These are phyloP conservation scores for Russula olivacea DNA, from an alignment of 768 basidiomycete genomes.

Conservation along the genomic window DNA sequence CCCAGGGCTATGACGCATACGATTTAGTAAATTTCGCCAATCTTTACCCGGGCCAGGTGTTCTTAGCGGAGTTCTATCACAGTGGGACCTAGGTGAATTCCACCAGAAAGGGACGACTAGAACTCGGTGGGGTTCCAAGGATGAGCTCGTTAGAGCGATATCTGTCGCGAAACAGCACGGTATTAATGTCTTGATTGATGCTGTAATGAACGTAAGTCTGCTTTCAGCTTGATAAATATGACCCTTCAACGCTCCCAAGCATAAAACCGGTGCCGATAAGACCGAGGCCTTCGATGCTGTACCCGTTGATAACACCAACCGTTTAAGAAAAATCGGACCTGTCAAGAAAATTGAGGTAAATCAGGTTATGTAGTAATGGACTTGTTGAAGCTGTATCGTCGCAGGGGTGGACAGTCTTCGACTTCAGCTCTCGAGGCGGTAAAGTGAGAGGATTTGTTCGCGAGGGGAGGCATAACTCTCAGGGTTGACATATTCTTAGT, in stretches of 20 bases:
- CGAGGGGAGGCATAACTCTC: neutral
- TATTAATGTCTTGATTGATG: constrained; percentile 77
- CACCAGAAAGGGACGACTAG: constrained; percentile 60
- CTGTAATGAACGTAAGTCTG: constrained; percentile 72
- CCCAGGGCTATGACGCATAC: constrained; percentile 81
- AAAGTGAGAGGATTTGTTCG: constrained; percentile 43
- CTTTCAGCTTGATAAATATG: neutral
- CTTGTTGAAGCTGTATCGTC: constrained; percentile 8
- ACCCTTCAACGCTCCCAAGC: constrained; percentile 38
- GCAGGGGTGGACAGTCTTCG: constrained; percentile 83
- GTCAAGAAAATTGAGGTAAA: constrained; percentile 60
- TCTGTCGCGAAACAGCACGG: constrained; percentile 58
- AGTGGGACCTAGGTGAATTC: constrained; percentile 91
- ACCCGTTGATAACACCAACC: constrained; percentile 63
- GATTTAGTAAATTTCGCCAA: constrained; percentile 51
- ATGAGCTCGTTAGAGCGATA: constrained; percentile 69
- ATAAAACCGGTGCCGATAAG: constrained; percentile 81
- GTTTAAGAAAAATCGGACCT: constrained; percentile 54
- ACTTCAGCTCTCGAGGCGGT: constrained; percentile 68
- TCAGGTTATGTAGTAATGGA: neutral
- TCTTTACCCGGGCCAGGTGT: neutral
- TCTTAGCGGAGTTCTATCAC: neutral
- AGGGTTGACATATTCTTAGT: constrained; percentile 37
- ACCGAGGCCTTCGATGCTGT: constrained; percentile 63
- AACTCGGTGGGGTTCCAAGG: constrained; percentile 86